Evolutionary conservation across 768 basidiomycete species (phyloP), one percentile per base, ranked within the genome.

Genomic region (Rhodotorula babjevae): DNA sequence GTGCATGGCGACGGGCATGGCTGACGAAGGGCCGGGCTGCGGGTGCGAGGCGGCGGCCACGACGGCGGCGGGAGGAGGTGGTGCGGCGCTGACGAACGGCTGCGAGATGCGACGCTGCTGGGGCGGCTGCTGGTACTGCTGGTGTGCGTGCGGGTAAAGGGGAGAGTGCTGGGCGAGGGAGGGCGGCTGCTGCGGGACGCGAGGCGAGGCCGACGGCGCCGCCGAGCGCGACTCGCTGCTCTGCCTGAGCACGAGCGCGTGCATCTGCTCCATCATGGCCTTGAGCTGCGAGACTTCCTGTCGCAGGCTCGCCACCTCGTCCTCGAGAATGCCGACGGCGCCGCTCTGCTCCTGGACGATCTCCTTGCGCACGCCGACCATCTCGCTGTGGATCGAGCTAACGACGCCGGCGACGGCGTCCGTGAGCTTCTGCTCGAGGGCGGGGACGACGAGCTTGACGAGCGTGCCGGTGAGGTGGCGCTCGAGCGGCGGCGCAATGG

Each of bases 321-420:
- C 58, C 85, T 93, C 91, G 78, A 93, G 90, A 49, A 84, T 86
- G 60, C 89, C 86, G 61, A 90, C 84, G 2, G 89, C 84, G 65
- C 92, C 91, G 57, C 84, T 88, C 79, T 93, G 91, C 90, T 90
- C 92, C 25, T 86, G 83, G 66, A 87, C 87, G 60, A 92, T 83
- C 78, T 93, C 92, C 61, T 88, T 86, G 82, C 91, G 91, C 76
- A 93, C 85, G 70, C 83, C 85, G 74, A 89, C 83, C 67, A 93
- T 87, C 80, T 93, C 91, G 7, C 84, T 82, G 65, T 87, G 87
- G 76, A 93, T 84, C 79, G 91, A 90, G 33, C 88, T 85, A 47
- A 89, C 82, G 33, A 92, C 83, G 68, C 91, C 90, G 79, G 92
- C 91, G 78, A 92, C 90, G 85, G 92, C 87, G 14, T 84, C 82